A percentile compares a stretch with the other conserved stretches of the same genome.
Conservation (phyloP, 192 early-diverging fungal species). For the Mortierella claussenii region DNA sequence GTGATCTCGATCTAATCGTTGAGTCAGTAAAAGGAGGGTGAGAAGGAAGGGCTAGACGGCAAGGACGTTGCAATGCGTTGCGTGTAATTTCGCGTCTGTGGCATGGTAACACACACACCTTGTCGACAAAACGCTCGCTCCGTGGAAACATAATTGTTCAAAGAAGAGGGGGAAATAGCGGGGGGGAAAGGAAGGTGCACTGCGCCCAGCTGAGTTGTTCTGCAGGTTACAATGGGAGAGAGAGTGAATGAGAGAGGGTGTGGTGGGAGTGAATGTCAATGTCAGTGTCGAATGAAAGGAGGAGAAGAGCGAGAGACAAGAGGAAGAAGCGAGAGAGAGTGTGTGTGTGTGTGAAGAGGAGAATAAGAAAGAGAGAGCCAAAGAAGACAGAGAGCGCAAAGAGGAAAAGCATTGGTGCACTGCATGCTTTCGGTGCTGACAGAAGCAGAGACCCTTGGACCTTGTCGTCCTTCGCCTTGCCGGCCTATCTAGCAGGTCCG, state of each 20-base stretch:
- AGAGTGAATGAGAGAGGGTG: neutral
- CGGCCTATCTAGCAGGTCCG: too few species aligned
- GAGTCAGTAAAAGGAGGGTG: neutral
- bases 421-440: neutral
- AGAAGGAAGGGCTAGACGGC: neutral
- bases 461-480: neutral
- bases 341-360: neutral
- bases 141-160: constrained; percentile 36
- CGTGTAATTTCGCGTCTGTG: neutral
- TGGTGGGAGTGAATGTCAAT: constrained; percentile 3
- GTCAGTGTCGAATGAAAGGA: neutral
- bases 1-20: constrained; percentile 39
- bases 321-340: neutral
- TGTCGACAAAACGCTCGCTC: constrained; percentile 53
- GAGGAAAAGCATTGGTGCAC: too few species aligned
- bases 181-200: constrained; percentile 1
- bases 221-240: neutral
- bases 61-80: neutral
- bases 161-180: neutral
- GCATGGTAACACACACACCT: constrained; percentile 14
- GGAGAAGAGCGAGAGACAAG: constrained; percentile 4
- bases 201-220: too few species aligned
- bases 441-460: neutral
- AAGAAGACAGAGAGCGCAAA: neutral
- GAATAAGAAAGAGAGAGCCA: neutral